Conservation (phyloP, 2,329 filamentous ascomycete species). For the Aspergillus vadensis region DNA sequence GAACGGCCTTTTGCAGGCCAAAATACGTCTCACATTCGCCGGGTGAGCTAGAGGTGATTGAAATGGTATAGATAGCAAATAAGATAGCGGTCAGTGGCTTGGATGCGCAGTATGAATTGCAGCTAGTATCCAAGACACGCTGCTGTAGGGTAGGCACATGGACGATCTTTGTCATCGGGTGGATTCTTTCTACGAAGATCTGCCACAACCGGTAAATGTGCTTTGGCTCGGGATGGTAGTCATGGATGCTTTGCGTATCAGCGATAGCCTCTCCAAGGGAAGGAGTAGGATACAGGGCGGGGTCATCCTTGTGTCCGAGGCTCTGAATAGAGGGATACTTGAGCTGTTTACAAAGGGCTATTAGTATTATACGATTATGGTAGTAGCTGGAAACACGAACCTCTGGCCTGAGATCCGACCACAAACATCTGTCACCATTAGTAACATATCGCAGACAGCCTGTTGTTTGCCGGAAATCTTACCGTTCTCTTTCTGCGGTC, state of each 20-base stretch:
- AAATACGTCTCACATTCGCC: conserved; percentile 53
- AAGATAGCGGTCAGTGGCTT: conserved; percentile 33
- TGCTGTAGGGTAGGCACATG: conserved; percentile 65
- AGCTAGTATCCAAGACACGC: conserved; percentile 61
- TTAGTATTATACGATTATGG: not conserved
- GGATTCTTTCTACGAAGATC: conserved; percentile 22
- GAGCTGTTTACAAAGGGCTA: not conserved
- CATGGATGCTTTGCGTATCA: conserved; percentile 46
- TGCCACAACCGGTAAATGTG: conserved; percentile 27
- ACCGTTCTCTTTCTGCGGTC: not conserved
- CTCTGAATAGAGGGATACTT: not conserved
- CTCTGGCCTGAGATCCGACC: not conserved
- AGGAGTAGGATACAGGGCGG: not conserved
- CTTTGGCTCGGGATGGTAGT: conserved; percentile 18
- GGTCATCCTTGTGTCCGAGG: not conserved
- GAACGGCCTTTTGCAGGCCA: conserved; percentile 25
- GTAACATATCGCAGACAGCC: no score
- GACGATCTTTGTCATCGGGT: conserved; percentile 63
- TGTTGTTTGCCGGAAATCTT: not conserved
- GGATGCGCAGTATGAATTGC: conserved; percentile 53
- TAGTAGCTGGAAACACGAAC: not conserved
- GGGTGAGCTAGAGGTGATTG: conserved; percentile 57
- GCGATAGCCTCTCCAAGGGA: conserved; percentile 47
- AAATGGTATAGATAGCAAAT: conserved; percentile 68
- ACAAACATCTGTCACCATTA: not conserved